These are phyloP conservation scores for Monilinia polystroma DNA, from an alignment of 2,329 filamentous ascomycete genomes.

Conservation along the genomic window DNA sequence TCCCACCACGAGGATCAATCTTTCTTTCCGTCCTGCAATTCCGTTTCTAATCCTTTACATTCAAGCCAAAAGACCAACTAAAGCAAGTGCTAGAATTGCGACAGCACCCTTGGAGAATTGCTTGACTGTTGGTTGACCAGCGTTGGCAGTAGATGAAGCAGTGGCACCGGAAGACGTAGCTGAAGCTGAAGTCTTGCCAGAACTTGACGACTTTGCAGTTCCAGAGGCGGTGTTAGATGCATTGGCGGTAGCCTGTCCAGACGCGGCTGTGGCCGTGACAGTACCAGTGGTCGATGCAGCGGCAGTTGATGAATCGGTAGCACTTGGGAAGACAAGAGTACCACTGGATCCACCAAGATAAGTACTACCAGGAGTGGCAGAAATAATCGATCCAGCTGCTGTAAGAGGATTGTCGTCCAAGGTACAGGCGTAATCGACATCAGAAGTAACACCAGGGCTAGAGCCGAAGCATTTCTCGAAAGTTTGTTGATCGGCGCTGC, in stretches of 20 bases:
- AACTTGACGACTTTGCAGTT: background rate
- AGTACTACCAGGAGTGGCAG: constrained; percentile 6
- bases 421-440: constrained; percentile 13
- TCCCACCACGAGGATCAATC: background rate
- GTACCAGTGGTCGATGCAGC: constrained; percentile 9
- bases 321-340: constrained; percentile 12
- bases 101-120: constrained; percentile 22
- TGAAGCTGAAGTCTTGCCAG: constrained; percentile 9
- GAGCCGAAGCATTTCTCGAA: constrained; percentile 5
- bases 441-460: background rate
- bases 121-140: constrained; percentile 12
- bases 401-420: background rate
- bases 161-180: constrained; percentile 6
- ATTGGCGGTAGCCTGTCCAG: background rate
- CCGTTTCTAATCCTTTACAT: background rate
- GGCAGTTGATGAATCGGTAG: constrained; percentile 3
- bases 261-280: background rate
- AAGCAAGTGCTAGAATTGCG: constrained; percentile 20
- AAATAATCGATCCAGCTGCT: background rate
- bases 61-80: constrained; percentile 15
- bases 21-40: background rate
- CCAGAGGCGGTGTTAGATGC: background rate
- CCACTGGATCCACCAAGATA: constrained; percentile 14
- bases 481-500: constrained; percentile 15
- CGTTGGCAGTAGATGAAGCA: constrained; percentile 10